phyloP scores from a whole-genome alignment of 2,329 filamentous ascomycete species.

The Shiraia sp. region DNA sequence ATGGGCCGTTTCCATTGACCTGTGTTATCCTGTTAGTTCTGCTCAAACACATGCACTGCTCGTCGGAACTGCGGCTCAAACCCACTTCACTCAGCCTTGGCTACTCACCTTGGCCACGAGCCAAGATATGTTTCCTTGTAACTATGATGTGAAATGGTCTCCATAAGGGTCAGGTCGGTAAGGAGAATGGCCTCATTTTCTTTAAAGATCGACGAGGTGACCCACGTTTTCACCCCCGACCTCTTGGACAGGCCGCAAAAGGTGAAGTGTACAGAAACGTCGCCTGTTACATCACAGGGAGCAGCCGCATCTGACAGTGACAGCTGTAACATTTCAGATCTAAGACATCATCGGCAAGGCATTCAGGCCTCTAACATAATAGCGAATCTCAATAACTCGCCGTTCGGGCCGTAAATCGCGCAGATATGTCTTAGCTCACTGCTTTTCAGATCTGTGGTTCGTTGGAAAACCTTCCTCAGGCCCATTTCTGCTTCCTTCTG shows the following conservation, averaged over 20 bases:
- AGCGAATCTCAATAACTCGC: not conserved
- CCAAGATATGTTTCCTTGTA: too few species aligned
- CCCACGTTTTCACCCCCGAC: not conserved
- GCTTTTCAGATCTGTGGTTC: too few species aligned
- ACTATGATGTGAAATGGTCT: too few species aligned
- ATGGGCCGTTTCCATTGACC: too few species aligned
- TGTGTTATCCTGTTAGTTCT: too few species aligned
- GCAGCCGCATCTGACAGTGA: slow-evolving; percentile 9
- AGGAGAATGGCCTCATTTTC: not conserved
- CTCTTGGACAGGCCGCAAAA: not conserved
- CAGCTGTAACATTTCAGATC: slow-evolving; percentile 6
- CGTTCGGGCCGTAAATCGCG: not conserved
- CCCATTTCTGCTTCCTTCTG: not conserved
- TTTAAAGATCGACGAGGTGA: not conserved
- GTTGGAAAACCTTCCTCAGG: not conserved
- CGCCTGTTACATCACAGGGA: too few species aligned
- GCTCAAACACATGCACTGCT: too few species aligned
- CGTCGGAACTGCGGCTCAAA: too few species aligned
- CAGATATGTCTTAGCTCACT: not conserved
- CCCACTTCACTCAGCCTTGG: not conserved
- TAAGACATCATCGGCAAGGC: not conserved
- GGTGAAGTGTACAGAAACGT: too few species aligned
- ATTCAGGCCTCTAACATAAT: not conserved
- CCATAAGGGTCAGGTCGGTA: too few species aligned
- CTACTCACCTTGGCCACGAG: not conserved